These are phyloP conservation scores for Aspergillus ochraceus DNA, from an alignment of 2,329 filamentous ascomycete species.

Conservation along the genomic window DNA sequence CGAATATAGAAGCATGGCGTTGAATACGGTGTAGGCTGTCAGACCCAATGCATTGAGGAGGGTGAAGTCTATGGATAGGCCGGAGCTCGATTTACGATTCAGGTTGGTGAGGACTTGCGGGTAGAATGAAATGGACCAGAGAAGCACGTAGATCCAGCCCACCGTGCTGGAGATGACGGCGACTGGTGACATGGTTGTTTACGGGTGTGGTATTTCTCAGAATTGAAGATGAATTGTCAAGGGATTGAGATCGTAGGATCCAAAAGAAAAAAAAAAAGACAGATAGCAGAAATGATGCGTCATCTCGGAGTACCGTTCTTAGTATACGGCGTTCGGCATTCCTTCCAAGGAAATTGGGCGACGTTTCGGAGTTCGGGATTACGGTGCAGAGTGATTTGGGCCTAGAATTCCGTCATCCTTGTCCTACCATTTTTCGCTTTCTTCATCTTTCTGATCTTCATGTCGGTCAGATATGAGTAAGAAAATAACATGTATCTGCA, in stretches of 20 bases:
- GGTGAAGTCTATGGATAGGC: not conserved
- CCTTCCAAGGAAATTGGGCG: not conserved
- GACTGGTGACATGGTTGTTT: not conserved
- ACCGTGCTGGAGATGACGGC: not conserved
- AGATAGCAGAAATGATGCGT: not conserved
- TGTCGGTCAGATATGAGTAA: too few relatives aligned
- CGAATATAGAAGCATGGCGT: not conserved
- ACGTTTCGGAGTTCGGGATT: too few relatives aligned
- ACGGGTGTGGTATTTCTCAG: too few relatives aligned
- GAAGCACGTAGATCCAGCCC: not conserved
- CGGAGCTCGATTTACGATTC: not conserved
- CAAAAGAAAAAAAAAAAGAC: not conserved
- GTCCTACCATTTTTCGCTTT: not conserved
- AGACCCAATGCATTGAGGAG: not conserved
- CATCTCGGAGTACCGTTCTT: not conserved
- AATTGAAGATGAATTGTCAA: not conserved
- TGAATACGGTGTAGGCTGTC: not conserved
- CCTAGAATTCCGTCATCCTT: not conserved
- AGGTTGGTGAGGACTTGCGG: not conserved
- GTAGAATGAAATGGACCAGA: conserved; percentile 1
- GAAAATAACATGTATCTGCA: too few relatives aligned
- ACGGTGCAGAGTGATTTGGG: not conserved
- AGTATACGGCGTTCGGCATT: not conserved
- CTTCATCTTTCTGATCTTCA: not conserved
- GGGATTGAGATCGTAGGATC: not conserved